phyloP scores from a whole-genome alignment of 306 rosid genomes.

The Lablab purpureus region DNA sequence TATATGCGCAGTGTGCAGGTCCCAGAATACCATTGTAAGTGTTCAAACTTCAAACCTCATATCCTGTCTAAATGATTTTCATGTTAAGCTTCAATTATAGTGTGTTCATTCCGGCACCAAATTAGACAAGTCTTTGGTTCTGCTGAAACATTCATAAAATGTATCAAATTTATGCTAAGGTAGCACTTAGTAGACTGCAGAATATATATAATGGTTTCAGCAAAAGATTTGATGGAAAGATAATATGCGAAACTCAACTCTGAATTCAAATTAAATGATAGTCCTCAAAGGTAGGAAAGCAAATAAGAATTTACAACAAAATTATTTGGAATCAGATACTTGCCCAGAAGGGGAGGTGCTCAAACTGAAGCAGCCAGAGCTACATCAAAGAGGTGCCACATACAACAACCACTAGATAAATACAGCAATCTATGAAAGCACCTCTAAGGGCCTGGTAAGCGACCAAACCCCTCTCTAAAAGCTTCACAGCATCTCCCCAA shows the following conservation, averaged over 20 bases:
- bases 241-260: slow-evolving; percentile 17
- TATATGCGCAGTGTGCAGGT: background rate
- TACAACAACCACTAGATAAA: slow-evolving; percentile 74
- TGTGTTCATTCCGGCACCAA: slow-evolving; percentile 24
- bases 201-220: slow-evolving; percentile 13
- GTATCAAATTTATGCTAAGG: background rate
- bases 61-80: background rate
- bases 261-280: slow-evolving; percentile 34
- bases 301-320: slow-evolving; percentile 44
- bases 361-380: slow-evolving; percentile 2
- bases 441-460: slow-evolving; percentile 80
- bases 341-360: slow-evolving; percentile 15
- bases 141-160: background rate
- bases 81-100: background rate
- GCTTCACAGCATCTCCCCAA: slow-evolving; percentile 74
- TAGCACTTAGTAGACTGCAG: background rate
- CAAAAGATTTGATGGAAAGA: slow-evolving; percentile 6
- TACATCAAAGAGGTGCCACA: slow-evolving; percentile 70
- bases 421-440: slow-evolving; percentile 76
- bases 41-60: slow-evolving; percentile 16
- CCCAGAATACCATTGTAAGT: background rate
- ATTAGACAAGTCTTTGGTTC: slow-evolving; percentile 8
- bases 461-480: slow-evolving; percentile 88
- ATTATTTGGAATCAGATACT: slow-evolving; percentile 37
- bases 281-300: slow-evolving; percentile 37